Conservation (phyloP, 352 stramenopile species). For the Pythium folliculosum region DNA sequence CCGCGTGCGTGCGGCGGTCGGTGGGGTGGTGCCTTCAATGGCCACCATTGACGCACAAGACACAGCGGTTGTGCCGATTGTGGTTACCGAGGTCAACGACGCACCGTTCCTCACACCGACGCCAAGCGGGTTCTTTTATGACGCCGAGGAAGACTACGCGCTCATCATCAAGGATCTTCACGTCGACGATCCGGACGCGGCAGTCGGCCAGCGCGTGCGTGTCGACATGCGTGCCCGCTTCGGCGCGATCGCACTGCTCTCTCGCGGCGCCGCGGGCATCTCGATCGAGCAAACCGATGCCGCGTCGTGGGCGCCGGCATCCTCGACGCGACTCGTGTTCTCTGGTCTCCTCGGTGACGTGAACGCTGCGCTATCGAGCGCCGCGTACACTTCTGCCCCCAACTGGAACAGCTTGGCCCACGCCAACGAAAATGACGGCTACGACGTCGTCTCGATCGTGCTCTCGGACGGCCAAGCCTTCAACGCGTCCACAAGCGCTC, state of each 20-base stretch:
- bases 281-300: neutral
- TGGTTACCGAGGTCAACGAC: slow-evolving; percentile 61
- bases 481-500: slow-evolving; percentile 16
- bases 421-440: slow-evolving; percentile 35
- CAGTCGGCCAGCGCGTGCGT: neutral
- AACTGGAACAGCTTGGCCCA: slow-evolving; percentile 70
- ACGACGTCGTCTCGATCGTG: slow-evolving; percentile 46
- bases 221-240: slow-evolving; percentile 36
- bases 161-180: slow-evolving; percentile 47
- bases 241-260: slow-evolving; percentile 44
- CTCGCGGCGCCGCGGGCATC: neutral
- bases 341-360: slow-evolving; percentile 41
- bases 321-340: slow-evolving; percentile 24
- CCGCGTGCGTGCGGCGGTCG: slow-evolving; percentile 18
- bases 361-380: slow-evolving; percentile 42
- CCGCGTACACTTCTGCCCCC: slow-evolving; percentile 54
- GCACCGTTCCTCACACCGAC: slow-evolving; percentile 50
- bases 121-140: slow-evolving; percentile 40
- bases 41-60: slow-evolving; percentile 13
- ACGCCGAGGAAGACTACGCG: slow-evolving; percentile 53
- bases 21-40: neutral
- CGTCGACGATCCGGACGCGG: slow-evolving; percentile 50
- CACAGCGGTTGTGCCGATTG: slow-evolving; percentile 43
- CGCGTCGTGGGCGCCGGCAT: neutral
- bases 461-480: slow-evolving; percentile 34